Evolutionary conservation across 345 rosid genomes (phyloP).

Genomic region (Moricandia moricandioides): DNA sequence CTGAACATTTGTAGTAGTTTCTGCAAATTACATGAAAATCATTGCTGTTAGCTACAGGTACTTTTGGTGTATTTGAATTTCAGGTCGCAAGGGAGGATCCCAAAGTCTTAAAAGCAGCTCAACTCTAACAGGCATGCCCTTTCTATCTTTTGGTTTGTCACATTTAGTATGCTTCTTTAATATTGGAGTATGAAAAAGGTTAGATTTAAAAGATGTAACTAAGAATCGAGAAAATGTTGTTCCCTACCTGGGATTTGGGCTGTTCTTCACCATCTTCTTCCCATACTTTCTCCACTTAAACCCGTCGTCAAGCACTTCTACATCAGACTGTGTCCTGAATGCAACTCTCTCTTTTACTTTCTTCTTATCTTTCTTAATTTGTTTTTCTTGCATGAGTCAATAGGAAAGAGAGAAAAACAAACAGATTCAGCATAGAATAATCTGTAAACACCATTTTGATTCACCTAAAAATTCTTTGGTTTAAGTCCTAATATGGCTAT

Average conservation of each 20-base stretch:
- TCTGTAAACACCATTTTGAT: background rate
- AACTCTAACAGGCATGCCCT: conserved; percentile 5
- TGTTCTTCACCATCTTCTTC: conserved; percentile 93
- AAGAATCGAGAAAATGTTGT: background rate
- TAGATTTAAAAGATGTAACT: too few species aligned
- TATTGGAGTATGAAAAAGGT: background rate
- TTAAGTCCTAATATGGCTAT: background rate
- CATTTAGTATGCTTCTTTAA: background rate
- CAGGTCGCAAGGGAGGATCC: background rate
- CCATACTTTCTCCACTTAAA: conserved; percentile 97
- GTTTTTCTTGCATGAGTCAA: conserved; percentile 25
- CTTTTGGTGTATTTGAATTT: background rate
- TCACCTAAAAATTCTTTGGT: conserved; percentile 1
- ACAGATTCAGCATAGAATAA: background rate
- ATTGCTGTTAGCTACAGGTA: background rate
- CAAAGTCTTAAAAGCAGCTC: background rate
- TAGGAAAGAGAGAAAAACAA: background rate
- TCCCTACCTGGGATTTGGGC: conserved; percentile 82
- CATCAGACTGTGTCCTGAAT: conserved; percentile 72
- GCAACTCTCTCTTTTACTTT: conserved; percentile 61
- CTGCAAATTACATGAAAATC: conserved; percentile 40
- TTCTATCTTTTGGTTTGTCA: background rate
- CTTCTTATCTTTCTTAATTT: conserved; percentile 39
- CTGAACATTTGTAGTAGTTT: conserved; percentile 80
- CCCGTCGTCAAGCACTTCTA: conserved; percentile 87